Evolutionary conservation across 305 asterid species (phyloP), one percentile per base, ranked within the genome.

Genomic region (Withania somnifera): DNA sequence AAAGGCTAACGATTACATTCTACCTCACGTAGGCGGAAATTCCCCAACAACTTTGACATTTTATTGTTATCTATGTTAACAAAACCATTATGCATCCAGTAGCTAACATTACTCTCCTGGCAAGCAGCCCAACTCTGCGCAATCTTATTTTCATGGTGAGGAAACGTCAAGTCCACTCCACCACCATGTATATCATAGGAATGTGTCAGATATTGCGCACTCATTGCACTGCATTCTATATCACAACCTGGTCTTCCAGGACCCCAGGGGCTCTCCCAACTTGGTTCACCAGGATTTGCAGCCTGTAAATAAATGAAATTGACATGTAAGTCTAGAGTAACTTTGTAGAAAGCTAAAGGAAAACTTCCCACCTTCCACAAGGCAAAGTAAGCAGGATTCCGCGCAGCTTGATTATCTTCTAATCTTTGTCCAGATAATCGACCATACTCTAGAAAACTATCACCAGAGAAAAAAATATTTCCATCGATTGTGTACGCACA

Each of bases 211-310:
- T 95, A 95, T 11, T 89, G 90, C 87, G 97, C 93, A 86, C 98
- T 95, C 97, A 93, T 95, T 32, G 98, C 98, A 84, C 97, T 95
- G 91, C 98, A 95, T 77, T 92, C 97, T 51, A 93, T 95, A 86
- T 95, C 98, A 95, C 97, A 94, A 56, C 98, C 98, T 52, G 98
- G 98, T 78, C 97, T 93, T 84, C 98, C 98, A 6, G 92, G 92
- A 52, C 98, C 97, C 97, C 98, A 93, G 32, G 97, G 95, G 85
- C 95, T 93, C 78, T 91, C 97, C 97, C 97, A 95, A 58, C 86
- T 88, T 32, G 97, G 98, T 87, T 93, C 98, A 30, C 94, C 94
- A 26, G 94, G 93, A 86, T 95, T 95, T 52, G 98, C 95, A 51
- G 98, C 94, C 98, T 92, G 87, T 28, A 28, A 20, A 54, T 20